Evolutionary conservation across 2,329 filamentous ascomycete species (phyloP).

Genomic region (Incumbomyces delicatus): DNA sequence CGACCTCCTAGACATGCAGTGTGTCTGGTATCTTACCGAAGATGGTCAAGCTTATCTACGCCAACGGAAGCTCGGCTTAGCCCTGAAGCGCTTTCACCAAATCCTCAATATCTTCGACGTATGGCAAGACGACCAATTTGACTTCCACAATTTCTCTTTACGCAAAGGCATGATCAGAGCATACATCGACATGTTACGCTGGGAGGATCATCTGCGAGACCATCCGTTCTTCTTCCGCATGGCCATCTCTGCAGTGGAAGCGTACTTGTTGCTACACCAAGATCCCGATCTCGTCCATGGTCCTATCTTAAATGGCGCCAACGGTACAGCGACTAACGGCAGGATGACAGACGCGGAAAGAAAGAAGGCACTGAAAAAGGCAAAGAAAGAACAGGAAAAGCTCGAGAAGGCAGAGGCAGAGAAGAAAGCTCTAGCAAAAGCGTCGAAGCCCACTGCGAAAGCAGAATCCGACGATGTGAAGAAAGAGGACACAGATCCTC

Average conservation of each 20-base stretch:
- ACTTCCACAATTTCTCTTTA: slow-evolving; percentile 97
- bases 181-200: slow-evolving; percentile 91
- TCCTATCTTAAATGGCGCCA: slow-evolving; percentile 45
- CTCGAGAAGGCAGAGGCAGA: slow-evolving; percentile 71
- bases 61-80: slow-evolving; percentile 70
- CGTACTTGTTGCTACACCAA: slow-evolving; percentile 73
- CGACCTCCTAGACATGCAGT: slow-evolving; percentile 96
- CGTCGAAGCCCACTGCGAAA: slow-evolving; percentile 52
- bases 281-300: slow-evolving; percentile 58
- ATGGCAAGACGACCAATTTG: slow-evolving; percentile 98
- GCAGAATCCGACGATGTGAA: slow-evolving; percentile 50
- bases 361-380: slow-evolving; percentile 85
- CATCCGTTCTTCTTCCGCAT: slow-evolving; percentile 88
- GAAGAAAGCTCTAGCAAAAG: slow-evolving; percentile 77
- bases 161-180: slow-evolving; percentile 90
- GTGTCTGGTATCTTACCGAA: slow-evolving; percentile 92
- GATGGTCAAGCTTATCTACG: slow-evolving; percentile 84
- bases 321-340: slow-evolving; percentile 41
- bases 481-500: slow-evolving; percentile 84
- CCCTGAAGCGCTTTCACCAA: slow-evolving; percentile 82
- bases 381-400: slow-evolving; percentile 67
- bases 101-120: slow-evolving; percentile 89
- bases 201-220: slow-evolving; percentile 84
- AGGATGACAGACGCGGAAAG: slow-evolving; percentile 52
- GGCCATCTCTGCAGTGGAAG: slow-evolving; percentile 67